These are phyloP conservation scores for Aspergillus quadrilineatus DNA, from an alignment of 2,329 filamentous ascomycete genomes.

Conservation along the genomic window DNA sequence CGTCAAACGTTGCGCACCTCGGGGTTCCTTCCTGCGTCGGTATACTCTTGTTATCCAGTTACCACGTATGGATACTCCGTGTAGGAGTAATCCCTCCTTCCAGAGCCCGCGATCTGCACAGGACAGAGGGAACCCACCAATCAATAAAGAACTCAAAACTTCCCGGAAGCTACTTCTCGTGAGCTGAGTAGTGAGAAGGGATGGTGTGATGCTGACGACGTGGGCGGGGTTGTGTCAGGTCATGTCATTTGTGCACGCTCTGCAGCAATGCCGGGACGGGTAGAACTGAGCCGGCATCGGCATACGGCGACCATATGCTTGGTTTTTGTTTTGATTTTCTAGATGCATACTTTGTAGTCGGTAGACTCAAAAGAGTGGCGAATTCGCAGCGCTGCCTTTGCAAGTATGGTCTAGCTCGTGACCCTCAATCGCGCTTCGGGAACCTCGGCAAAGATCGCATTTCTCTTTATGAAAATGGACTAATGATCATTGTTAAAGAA, in stretches of 20 bases:
- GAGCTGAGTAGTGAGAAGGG: background rate
- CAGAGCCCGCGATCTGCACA: too few relatives aligned
- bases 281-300: background rate
- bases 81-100: too few relatives aligned
- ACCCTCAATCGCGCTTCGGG: background rate
- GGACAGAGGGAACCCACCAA: background rate
- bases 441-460: background rate
- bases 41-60: background rate
- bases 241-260: background rate
- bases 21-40: background rate
- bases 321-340: background rate
- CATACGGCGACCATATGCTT: background rate
- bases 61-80: background rate
- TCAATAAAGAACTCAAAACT: background rate
- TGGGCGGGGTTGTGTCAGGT: background rate
- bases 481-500: background rate
- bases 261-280: background rate
- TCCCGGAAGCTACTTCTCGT: background rate
- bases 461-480: background rate
- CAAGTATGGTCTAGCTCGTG: background rate
- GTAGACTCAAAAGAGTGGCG: background rate
- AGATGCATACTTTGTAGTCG: background rate
- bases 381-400: background rate
- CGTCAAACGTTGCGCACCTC: background rate
- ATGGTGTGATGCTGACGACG: constrained; percentile 10